Conservation (phyloP, 176 grass and related monocot species). For the Triticum urartu region DNA sequence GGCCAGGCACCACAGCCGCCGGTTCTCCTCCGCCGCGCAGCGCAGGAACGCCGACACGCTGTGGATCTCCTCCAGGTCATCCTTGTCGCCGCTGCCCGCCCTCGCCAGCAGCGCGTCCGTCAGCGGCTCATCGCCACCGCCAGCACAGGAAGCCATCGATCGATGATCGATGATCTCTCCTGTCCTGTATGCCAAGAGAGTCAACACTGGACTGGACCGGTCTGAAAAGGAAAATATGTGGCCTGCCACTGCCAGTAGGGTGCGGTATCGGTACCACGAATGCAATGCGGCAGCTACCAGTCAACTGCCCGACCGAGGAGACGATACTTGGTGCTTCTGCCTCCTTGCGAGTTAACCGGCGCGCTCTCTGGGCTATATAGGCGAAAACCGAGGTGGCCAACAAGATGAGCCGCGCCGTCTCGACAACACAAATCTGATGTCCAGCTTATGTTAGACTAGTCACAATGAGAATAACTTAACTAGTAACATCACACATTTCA, state of each 20-base stretch:
- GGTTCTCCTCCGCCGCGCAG: slow-evolving; percentile 56
- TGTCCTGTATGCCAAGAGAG: not conserved
- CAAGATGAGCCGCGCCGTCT: too few species aligned
- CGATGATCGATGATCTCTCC: not conserved
- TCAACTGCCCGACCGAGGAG: too few species aligned
- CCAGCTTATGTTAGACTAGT: too few species aligned
- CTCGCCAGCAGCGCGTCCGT: slow-evolving; percentile 16
- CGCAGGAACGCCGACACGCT: slow-evolving; percentile 40
- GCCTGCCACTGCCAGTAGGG: not conserved
- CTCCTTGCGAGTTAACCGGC: too few species aligned
- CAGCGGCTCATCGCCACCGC: not conserved
- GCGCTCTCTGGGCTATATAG: too few species aligned
- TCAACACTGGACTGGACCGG: not conserved
- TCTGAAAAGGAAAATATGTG: not conserved
- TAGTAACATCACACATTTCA: too few species aligned
- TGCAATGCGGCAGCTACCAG: too few species aligned
- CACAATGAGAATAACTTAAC: too few species aligned
- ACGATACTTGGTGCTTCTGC: too few species aligned
- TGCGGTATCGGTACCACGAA: not conserved
- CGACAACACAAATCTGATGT: too few species aligned
- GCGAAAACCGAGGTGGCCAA: too few species aligned
- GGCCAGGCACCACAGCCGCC: slow-evolving; percentile 59
- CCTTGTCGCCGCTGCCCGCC: not conserved
- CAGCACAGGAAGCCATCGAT: not conserved
- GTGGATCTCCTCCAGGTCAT: slow-evolving; percentile 71